Evolutionary conservation across 139 green algal species (phyloP), one percentile per base, ranked within the genome.

Genomic region (Micractinium sp.): DNA sequence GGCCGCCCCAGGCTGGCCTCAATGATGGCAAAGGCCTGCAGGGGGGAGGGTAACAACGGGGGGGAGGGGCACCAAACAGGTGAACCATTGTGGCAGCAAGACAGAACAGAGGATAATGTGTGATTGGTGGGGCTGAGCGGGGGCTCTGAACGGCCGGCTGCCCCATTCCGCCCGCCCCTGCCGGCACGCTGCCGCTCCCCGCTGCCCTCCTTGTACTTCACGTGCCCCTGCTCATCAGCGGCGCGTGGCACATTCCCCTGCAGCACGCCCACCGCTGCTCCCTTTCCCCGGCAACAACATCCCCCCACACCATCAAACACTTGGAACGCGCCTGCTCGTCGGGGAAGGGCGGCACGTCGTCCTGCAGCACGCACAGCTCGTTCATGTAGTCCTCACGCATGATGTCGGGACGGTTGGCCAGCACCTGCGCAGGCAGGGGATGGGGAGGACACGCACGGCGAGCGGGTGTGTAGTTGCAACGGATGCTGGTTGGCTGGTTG

Each of bases 361-460:
- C 97, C 93, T 98, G 96, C 89, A 99, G 95, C 16, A 96, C 91
- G 90, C 96, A 99, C 61, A 99, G 94, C 95, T 99, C 98, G 86
- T 99, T 97, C 98, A 99, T 99, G 93, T 99, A 99, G 93, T 99
- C 98, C 89, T 97, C 95, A 22, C 98, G 91, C 69, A 99, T 87
- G 75, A 99, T 99, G 93, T 99, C 98, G 12, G 98, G 98, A 39
- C 98, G 92, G 94, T 98, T 99, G 63, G 98, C 98, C 89, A 99
- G 94, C 84, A 99, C 98, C 85, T 95, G 88, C 5, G 25, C n/a
- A n/a, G 16, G 1, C 18, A 53, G 27, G 81, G 36, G 78, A 66
- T 35, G 56, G 56, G 20, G 56, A 19, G 80, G 47, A 23, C n/a
- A n/a, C n/a, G 41, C 23, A 69, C n/a, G 27, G 41, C 13, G 35